Conservation (phyloP, 768 basidiomycete species). For the Leucocoprinus birnbaumii region DNA sequence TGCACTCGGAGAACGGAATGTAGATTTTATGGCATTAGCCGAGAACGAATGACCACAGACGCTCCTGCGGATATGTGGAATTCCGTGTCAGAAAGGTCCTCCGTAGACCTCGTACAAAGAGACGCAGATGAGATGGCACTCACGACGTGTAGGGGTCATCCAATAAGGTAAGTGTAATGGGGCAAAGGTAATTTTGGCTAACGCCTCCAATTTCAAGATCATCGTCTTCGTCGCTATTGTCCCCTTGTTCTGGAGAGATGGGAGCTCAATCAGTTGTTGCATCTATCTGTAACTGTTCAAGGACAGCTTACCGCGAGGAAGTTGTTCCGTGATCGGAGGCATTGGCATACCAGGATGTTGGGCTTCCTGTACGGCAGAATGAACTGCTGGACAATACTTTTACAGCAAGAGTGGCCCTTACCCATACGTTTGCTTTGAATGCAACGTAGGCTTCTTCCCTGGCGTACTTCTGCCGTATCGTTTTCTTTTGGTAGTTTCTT, state of each 20-base stretch:
- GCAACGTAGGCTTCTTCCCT: conserved; percentile 54
- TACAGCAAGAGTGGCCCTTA: conserved; percentile 28
- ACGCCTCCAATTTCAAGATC: conserved; percentile 88
- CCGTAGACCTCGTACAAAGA: not conserved
- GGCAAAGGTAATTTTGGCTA: conserved; percentile 82
- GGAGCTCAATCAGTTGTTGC: not conserved
- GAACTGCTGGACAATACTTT: conserved; percentile 3
- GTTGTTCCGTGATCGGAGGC: conserved; percentile 74
- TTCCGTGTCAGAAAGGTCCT: conserved; percentile 5
- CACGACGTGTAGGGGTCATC: conserved; percentile 83
- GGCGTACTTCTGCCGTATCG: conserved; percentile 77
- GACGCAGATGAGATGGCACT: conserved; percentile 22
- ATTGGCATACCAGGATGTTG: conserved; percentile 63
- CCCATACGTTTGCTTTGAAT: conserved; percentile 70
- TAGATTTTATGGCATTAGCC: conserved; percentile 60
- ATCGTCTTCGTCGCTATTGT: conserved; percentile 81
- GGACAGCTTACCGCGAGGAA: conserved; percentile 55
- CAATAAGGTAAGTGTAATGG: conserved; percentile 65
- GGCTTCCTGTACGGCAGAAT: conserved; percentile 47
- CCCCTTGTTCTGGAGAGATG: conserved; percentile 63
- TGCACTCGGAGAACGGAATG: conserved; percentile 39
- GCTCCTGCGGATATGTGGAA: conserved; percentile 33
- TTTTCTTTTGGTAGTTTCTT: conserved; percentile 53
- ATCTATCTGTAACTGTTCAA: not conserved
- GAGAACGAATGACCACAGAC: conserved; percentile 86